Percentiles rank a stretch among this genome's conserved stretches.
Conservation (phyloP, 768 basidiomycete species). For the Lyophyllum atratum region DNA sequence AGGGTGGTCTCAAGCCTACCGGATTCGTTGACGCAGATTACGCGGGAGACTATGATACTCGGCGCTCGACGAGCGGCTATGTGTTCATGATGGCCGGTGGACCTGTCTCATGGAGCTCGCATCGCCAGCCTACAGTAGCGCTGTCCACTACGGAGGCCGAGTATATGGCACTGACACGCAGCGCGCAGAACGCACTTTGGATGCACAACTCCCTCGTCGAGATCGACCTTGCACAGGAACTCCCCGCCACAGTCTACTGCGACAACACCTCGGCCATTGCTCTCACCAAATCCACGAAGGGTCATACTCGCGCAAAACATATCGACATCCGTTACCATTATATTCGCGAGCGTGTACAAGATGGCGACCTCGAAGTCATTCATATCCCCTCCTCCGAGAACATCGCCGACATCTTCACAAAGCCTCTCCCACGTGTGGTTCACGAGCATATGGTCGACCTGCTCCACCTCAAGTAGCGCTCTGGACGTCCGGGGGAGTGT, state of each 20-base stretch:
- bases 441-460: neutral
- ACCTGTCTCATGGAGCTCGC: constrained; percentile 29
- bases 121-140: constrained; percentile 29
- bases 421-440: neutral
- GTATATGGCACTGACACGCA: neutral
- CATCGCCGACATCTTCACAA: neutral
- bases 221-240: neutral
- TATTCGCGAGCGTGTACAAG: neutral
- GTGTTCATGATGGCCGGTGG: constrained; percentile 23
- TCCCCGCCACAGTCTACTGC: neutral
- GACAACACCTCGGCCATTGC: neutral
- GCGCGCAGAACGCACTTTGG: neutral
- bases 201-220: constrained; percentile 5
- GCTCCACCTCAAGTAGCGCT: neutral
- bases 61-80: constrained; percentile 27
- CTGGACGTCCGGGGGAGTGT: neutral
- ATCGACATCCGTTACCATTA: neutral
- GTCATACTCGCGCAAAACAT: neutral
- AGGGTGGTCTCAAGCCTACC: constrained; percentile 2
- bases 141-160: too few relatives aligned
- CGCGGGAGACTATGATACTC: constrained; percentile 23
- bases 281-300: neutral
- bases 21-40: constrained; percentile 28
- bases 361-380: neutral
- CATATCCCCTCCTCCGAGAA: neutral